These are phyloP conservation scores for Talaromyces sp. DNA, from an alignment of 2,329 filamentous ascomycete genomes.

Conservation along the genomic window DNA sequence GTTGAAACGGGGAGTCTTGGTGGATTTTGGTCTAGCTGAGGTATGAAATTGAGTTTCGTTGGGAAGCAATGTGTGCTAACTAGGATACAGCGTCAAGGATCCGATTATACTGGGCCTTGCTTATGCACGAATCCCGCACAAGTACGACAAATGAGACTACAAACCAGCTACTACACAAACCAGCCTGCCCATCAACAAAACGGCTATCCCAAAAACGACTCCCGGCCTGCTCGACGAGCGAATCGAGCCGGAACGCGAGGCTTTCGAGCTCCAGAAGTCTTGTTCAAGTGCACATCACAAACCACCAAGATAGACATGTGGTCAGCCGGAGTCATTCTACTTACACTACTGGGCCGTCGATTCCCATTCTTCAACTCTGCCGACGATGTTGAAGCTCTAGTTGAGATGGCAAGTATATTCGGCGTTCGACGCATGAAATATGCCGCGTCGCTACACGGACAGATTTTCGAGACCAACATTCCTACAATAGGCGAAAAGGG, in stretches of 20 bases:
- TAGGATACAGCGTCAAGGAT: conserved; percentile 53
- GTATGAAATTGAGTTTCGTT: conserved; percentile 26
- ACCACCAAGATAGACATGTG: conserved; percentile 94
- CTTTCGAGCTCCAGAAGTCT: conserved; percentile 91
- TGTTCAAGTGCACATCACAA: conserved; percentile 95
- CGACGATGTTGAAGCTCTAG: conserved; percentile 96
- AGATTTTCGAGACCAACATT: conserved; percentile 87
- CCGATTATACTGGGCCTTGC: conserved; percentile 53
- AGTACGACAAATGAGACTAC: conserved; percentile 58
- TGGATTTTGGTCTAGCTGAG: conserved; percentile 98
- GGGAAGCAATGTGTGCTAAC: background rate
- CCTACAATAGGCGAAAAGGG: conserved; percentile 83
- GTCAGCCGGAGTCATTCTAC: conserved; percentile 92
- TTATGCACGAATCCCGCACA: conserved; percentile 67
- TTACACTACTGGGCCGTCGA: conserved; percentile 87
- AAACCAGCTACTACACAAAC: conserved; percentile 58
- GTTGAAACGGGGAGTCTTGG: conserved; percentile 74
- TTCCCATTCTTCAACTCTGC: conserved; percentile 99
- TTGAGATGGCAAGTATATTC: conserved; percentile 95
- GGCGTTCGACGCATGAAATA: conserved; percentile 79
- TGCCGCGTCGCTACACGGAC: conserved; percentile 79
- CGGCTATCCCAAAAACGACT: conserved; percentile 86
- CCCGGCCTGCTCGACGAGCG: conserved; percentile 79
- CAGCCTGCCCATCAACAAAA: conserved; percentile 48
- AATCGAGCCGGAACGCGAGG: conserved; percentile 93